Conservation (phyloP, 2,329 filamentous ascomycete species). For the Magnaporthales sp. region DNA sequence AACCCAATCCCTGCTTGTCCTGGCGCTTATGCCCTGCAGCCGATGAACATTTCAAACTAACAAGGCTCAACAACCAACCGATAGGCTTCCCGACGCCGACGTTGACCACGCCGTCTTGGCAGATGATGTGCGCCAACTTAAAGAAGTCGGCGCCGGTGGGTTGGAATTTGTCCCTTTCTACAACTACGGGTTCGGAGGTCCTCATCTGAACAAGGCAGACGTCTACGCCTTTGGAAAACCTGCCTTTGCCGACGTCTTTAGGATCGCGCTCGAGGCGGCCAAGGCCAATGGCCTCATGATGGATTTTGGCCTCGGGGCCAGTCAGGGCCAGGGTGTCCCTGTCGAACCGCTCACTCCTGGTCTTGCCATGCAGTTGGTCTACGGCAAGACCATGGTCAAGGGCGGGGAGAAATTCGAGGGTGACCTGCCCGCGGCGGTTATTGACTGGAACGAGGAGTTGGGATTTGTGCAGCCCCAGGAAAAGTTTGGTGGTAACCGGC, state of each 20-base stretch:
- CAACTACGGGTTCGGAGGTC: slow-evolving; percentile 20
- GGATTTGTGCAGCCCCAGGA: not conserved
- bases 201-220: slow-evolving; percentile 7
- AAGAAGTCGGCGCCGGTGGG: slow-evolving; percentile 24
- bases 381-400: slow-evolving; percentile 20
- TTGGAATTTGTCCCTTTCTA: slow-evolving; percentile 30
- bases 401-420: slow-evolving; percentile 19
- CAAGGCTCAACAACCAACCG: not conserved
- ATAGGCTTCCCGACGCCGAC: not conserved
- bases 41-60: not conserved
- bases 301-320: slow-evolving; percentile 36
- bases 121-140: not conserved
- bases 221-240: slow-evolving; percentile 17
- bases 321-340: slow-evolving; percentile 38
- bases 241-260: slow-evolving; percentile 11
- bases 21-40: not conserved
- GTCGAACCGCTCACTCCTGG: slow-evolving; percentile 22
- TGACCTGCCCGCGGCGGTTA: slow-evolving; percentile 17
- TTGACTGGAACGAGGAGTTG: not conserved
- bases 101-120: not conserved
- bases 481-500: not conserved
- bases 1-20: not conserved
- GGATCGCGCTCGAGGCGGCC: slow-evolving; percentile 15
- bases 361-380: slow-evolving; percentile 22
- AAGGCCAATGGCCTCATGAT: slow-evolving; percentile 27